Evolutionary conservation across 805 yeast species (phyloP).

Genomic region (Candida parachauliodes): DNA sequence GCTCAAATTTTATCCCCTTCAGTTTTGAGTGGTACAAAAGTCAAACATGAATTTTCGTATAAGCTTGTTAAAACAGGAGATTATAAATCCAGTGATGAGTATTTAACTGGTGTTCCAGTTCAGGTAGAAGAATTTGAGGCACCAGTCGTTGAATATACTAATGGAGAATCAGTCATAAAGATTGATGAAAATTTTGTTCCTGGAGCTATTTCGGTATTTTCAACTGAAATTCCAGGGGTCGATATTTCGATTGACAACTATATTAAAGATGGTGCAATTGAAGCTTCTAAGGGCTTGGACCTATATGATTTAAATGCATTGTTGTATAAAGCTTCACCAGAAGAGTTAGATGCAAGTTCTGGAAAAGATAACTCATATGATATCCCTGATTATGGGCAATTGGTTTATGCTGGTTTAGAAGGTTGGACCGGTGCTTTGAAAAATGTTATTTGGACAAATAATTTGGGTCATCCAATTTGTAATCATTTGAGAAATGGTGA

Average conservation of each 20-base stretch:
- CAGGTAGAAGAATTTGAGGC: slow-evolving; percentile 49
- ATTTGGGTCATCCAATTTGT: slow-evolving; percentile 81
- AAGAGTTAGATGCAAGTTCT: slow-evolving; percentile 76
- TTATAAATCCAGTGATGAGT: slow-evolving; percentile 29
- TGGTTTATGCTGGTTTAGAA: slow-evolving; percentile 86
- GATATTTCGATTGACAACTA: slow-evolving; percentile 61
- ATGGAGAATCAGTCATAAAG: slow-evolving; percentile 48
- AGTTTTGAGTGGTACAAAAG: slow-evolving; percentile 56
- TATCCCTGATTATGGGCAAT: slow-evolving; percentile 68
- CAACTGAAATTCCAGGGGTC: slow-evolving; percentile 65
- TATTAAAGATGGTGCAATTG: slow-evolving; percentile 72
- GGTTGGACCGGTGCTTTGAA: slow-evolving; percentile 82
- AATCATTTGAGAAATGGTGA: slow-evolving; percentile 75
- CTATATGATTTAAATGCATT: slow-evolving; percentile 72
- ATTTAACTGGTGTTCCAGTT: slow-evolving; percentile 64
- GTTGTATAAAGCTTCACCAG: slow-evolving; percentile 76
- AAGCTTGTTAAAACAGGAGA: slow-evolving; percentile 53
- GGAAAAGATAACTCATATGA: slow-evolving; percentile 72
- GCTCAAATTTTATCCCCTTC: slow-evolving; percentile 58
- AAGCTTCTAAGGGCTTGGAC: slow-evolving; percentile 59
- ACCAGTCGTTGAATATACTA: slow-evolving; percentile 46
- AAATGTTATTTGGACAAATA: slow-evolving; percentile 60
- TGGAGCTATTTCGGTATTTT: slow-evolving; percentile 84
- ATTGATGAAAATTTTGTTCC: slow-evolving; percentile 70
- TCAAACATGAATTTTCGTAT: slow-evolving; percentile 55